These are phyloP conservation scores for Prunus mira DNA, from an alignment of 306 rosid genomes.

Conservation along the genomic window DNA sequence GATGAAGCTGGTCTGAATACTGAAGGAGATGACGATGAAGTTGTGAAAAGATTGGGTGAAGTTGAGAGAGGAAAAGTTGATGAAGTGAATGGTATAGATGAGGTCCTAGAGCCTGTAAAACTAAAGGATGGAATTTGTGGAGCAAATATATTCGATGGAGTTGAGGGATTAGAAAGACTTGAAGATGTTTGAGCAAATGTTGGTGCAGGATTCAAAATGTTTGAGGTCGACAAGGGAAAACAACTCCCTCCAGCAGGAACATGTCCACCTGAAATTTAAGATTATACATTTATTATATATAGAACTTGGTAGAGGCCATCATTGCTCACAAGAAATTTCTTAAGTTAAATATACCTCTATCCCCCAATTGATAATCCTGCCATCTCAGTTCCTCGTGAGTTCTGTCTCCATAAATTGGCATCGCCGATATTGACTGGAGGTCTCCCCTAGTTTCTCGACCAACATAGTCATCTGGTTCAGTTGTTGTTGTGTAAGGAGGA, in stretches of 20 bases:
- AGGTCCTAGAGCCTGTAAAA: constrained; percentile 44
- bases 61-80: constrained; percentile 54
- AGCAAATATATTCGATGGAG: constrained; percentile 63
- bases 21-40: neutral
- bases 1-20: neutral
- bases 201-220: constrained; percentile 46
- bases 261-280: constrained; percentile 67
- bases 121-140: constrained; percentile 52
- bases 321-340: neutral
- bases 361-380: constrained; percentile 95
- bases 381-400: constrained; percentile 96
- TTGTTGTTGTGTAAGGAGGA: constrained; percentile 60
- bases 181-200: constrained; percentile 63
- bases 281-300: neutral
- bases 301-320: constrained; percentile 3
- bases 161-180: constrained; percentile 52
- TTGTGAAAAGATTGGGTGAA: constrained; percentile 28
- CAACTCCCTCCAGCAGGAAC: constrained; percentile 49
- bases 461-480: constrained; percentile 62
- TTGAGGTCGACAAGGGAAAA: constrained; percentile 51
- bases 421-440: constrained; percentile 77
- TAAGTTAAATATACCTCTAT: constrained; percentile 50
- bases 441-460: constrained; percentile 6
- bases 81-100: constrained; percentile 56
- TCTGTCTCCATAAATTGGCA: constrained; percentile 79